Conservation (phyloP, 1,284 basidiomycete species). For the Vanrija humicola region DNA sequence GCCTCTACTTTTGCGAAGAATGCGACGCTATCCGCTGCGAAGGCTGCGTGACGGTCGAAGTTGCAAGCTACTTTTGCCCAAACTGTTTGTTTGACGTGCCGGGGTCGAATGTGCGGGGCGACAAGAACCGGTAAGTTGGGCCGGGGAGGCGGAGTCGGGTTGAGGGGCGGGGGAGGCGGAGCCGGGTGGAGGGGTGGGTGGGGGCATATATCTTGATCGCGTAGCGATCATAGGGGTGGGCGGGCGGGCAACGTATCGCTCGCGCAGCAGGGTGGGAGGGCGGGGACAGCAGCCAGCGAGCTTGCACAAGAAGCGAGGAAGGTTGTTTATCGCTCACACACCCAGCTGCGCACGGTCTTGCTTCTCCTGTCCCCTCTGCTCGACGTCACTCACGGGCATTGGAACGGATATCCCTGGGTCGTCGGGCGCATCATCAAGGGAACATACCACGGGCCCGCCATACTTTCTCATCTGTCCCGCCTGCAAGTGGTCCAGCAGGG, state of each 20-base stretch:
- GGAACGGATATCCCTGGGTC: constrained; percentile 61
- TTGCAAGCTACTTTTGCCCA: constrained; percentile 95
- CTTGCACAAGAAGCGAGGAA: too few species aligned
- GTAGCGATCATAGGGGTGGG: too few species aligned
- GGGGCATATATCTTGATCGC: too few species aligned
- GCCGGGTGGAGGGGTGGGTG: too few species aligned
- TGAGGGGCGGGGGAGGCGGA: too few species aligned
- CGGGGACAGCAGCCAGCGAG: too few species aligned
- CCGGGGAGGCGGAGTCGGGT: neutral
- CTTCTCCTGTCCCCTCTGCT: constrained; percentile 90
- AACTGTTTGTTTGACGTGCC: constrained; percentile 99
- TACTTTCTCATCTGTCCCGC: constrained; percentile 87
- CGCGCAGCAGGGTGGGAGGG: too few species aligned
- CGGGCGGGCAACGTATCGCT: too few species aligned
- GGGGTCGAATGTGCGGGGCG: constrained; percentile 87
- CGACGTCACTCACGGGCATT: constrained; percentile 79
- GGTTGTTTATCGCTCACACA: neutral
- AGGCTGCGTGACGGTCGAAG: constrained; percentile 84
- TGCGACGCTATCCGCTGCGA: constrained; percentile 93
- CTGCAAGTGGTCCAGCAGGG: constrained; percentile 91
- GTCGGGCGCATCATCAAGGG: constrained; percentile 52
- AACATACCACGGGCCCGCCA: constrained; percentile 63
- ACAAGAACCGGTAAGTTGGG: constrained; percentile 75
- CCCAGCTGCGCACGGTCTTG: constrained; percentile 92
- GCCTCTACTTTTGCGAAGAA: constrained; percentile 96